These are phyloP conservation scores for Daldinia sp. DNA, from an alignment of 2,329 filamentous ascomycete species.

Conservation along the genomic window DNA sequence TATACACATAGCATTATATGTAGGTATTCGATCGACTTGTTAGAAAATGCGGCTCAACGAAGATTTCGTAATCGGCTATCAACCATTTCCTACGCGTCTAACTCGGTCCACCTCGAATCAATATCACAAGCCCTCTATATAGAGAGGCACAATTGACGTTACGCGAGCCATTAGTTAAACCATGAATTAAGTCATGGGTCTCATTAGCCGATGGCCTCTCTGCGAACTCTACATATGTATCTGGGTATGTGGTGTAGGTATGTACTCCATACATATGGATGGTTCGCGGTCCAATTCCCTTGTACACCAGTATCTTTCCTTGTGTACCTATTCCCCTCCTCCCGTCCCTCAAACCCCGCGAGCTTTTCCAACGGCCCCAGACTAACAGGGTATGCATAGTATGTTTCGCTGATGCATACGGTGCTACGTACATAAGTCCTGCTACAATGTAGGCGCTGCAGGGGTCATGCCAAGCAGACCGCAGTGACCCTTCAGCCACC, in stretches of 20 bases:
- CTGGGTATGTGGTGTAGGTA: not conserved
- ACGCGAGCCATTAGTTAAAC: conserved; percentile 1
- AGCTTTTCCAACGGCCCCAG: not conserved
- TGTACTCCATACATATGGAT: conserved; percentile 12
- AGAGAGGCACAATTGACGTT: not conserved
- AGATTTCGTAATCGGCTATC: not conserved
- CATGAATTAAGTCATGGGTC: not conserved
- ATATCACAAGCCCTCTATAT: not conserved
- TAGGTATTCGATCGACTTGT: not conserved
- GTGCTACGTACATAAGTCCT: too few species aligned
- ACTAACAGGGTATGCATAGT: not conserved
- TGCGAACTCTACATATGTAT: conserved; percentile 7
- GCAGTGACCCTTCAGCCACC: conserved; percentile 34
- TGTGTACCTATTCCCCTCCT: not conserved
- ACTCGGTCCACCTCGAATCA: not conserved
- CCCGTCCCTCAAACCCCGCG: conserved; percentile 2
- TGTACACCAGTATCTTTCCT: not conserved
- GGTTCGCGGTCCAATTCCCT: conserved; percentile 18
- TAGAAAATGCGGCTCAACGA: not conserved
- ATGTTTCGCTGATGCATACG: conserved; percentile 11
- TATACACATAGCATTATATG: conserved; percentile 18
- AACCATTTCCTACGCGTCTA: not conserved
- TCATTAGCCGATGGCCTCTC: conserved; percentile 2
- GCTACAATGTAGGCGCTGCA: conserved; percentile 24
- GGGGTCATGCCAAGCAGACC: conserved; percentile 28